A percentile compares a stretch with the other conserved stretches of the same genome.
phyloP scores from a whole-genome alignment of 139 green algal genomes.

The Tetradesmus lagerheimii region DNA sequence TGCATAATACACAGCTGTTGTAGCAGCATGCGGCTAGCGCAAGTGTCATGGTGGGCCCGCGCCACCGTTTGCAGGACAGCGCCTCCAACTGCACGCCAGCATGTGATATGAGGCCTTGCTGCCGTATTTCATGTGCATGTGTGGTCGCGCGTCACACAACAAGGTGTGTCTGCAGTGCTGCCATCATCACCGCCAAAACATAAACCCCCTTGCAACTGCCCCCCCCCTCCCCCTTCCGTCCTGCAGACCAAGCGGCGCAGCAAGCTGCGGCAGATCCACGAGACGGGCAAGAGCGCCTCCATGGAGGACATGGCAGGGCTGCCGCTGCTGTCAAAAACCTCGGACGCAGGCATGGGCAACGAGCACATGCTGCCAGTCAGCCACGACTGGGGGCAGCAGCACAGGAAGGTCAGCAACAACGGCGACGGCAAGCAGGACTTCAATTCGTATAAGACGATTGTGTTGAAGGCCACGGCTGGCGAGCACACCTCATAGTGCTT shows the following conservation, averaged over 20 bases:
- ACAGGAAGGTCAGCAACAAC: slow-evolving; percentile 2
- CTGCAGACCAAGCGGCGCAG: slow-evolving; percentile 25
- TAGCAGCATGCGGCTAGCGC: no score
- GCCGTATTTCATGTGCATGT: no score
- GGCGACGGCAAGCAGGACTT: neutral
- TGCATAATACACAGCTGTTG: neutral
- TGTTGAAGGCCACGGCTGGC: neutral
- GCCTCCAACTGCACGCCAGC: no score
- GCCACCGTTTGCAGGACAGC: no score
- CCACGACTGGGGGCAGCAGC: neutral
- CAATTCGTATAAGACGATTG: neutral
- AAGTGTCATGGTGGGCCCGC: no score
- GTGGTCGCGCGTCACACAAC: no score
- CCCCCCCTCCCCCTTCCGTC: neutral
- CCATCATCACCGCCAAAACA: neutral
- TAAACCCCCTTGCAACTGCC: neutral
- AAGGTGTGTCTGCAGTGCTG: neutral
- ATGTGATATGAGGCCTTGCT: no score
- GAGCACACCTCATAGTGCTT: neutral
- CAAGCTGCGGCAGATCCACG: slow-evolving; percentile 24
- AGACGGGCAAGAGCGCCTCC: neutral
- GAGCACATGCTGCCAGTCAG: slow-evolving; percentile 16
- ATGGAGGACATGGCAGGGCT: neutral
- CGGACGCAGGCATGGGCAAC: neutral
- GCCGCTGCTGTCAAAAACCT: neutral